These are phyloP conservation scores for Diophrys sp. DNA, from an alignment of 73 alveolate species.

Conservation along the genomic window DNA sequence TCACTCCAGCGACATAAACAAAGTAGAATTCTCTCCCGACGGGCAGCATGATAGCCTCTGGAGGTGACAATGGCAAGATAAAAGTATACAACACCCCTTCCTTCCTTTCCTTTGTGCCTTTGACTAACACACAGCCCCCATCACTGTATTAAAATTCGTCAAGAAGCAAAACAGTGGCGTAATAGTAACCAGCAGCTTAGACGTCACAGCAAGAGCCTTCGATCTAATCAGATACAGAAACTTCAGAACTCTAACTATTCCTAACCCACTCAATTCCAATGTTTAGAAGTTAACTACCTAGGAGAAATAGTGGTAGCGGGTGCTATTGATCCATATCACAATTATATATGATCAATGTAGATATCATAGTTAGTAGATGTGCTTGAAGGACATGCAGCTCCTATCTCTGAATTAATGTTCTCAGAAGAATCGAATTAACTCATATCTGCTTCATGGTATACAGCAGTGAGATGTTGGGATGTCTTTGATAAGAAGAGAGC, in stretches of 20 bases:
- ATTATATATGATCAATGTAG: slow-evolving; percentile 83
- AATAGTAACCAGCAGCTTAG: slow-evolving; percentile 71
- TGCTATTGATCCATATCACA: slow-evolving; percentile 86
- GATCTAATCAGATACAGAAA: slow-evolving; percentile 89
- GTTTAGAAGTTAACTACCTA: slow-evolving; percentile 75
- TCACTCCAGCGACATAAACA: slow-evolving; percentile 71
- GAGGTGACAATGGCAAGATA: slow-evolving; percentile 90
- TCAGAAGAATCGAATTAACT: slow-evolving; percentile 62
- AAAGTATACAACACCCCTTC: slow-evolving; percentile 84
- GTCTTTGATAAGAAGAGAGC: slow-evolving; percentile 80
- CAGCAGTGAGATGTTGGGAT: slow-evolving; percentile 89
- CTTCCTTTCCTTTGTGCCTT: slow-evolving; percentile 86
- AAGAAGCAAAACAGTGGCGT: slow-evolving; percentile 56
- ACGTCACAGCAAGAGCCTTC: slow-evolving; percentile 94
- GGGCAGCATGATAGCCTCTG: slow-evolving; percentile 91
- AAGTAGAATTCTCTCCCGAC: slow-evolving; percentile 77
- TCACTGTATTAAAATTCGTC: slow-evolving; percentile 81
- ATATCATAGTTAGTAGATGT: slow-evolving; percentile 91
- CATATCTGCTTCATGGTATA: slow-evolving; percentile 94
- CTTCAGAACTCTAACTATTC: slow-evolving; percentile 88
- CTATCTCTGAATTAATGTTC: slow-evolving; percentile 76
- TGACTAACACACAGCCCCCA: slow-evolving; percentile 82
- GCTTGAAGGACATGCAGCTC: slow-evolving; percentile 89
- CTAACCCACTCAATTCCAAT: slow-evolving; percentile 83
- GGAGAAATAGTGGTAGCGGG: slow-evolving; percentile 92